Conservation (phyloP, 2,329 filamentous ascomycete genomes). For the Alternaria dauci region DNA sequence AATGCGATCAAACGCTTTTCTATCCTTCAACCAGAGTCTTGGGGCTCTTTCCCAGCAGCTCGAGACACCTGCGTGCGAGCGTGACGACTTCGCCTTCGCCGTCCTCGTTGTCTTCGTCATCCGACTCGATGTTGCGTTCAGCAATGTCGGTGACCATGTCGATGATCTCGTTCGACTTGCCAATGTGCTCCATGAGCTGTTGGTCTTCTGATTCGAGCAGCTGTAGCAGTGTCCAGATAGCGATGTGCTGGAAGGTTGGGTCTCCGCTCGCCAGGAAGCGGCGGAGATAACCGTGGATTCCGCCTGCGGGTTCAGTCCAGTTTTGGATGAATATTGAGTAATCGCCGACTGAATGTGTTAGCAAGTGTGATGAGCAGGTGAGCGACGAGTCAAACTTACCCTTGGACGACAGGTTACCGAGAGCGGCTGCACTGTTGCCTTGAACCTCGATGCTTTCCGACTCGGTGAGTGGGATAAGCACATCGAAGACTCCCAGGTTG, state of each 20-base stretch:
- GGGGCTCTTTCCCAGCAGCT: constrained; percentile 79
- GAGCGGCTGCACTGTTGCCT: constrained; percentile 93
- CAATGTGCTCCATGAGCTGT: constrained; percentile 85
- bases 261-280: constrained; percentile 94
- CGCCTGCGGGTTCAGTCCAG: constrained; percentile 90
- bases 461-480: constrained; percentile 92
- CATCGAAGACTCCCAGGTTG: constrained; percentile 93
- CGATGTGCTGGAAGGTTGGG: constrained; percentile 98
- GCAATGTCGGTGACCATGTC: constrained; percentile 91
- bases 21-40: constrained; percentile 85
- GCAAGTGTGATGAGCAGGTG: constrained; percentile 21
- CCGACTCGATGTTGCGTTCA: constrained; percentile 85
- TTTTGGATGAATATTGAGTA: constrained; percentile 96
- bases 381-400: constrained; percentile 61
- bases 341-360: constrained; percentile 76
- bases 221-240: constrained; percentile 96
- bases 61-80: constrained; percentile 87
- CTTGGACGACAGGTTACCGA: constrained; percentile 97
- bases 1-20: constrained; percentile 30
- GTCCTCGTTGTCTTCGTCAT: constrained; percentile 86
- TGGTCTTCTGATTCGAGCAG: constrained; percentile 94
- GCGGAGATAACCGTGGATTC: constrained; percentile 93
- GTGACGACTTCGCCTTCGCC: constrained; percentile 93
- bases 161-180: constrained; percentile 89
- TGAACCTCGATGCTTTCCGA: constrained; percentile 98